A percentile compares a stretch with the other conserved stretches of the same genome.
phyloP scores from a whole-genome alignment of 306 rosid species.

The Echinosophora koreensis region DNA sequence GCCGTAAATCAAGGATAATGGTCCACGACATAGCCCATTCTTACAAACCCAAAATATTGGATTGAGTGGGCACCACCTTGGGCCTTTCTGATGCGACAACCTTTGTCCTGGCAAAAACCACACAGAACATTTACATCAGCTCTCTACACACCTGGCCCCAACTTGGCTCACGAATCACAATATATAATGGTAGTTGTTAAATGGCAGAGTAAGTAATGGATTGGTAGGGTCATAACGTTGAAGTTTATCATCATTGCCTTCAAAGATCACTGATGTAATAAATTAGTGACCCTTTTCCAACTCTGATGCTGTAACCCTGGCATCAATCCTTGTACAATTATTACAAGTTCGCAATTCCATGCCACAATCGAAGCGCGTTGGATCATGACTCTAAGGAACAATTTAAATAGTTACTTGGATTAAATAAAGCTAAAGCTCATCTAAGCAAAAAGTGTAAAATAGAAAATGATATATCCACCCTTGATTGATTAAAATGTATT shows the following conservation, averaged over 20 bases:
- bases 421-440: too few relatives aligned
- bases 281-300: not conserved
- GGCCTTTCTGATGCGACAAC: not conserved
- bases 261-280: not conserved
- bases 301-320: not conserved
- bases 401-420: too few relatives aligned
- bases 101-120: not conserved
- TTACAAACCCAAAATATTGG: not conserved
- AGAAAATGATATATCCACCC: too few relatives aligned
- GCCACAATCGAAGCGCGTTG: not conserved
- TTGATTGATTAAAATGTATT: too few relatives aligned
- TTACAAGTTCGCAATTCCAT: not conserved
- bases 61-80: not conserved
- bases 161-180: constrained; percentile 6
- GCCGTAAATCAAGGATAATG: not conserved
- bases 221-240: constrained; percentile 27
- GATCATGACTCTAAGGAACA: too few relatives aligned
- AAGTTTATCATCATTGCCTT: constrained; percentile 31
- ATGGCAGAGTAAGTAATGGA: constrained; percentile 9
- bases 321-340: not conserved
- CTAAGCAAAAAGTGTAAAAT: too few relatives aligned
- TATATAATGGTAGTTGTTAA: constrained; percentile 18
- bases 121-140: not conserved
- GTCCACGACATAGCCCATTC: not conserved
- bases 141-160: constrained; percentile 16